Base-by-base conservation (phyloP, 441 rosid genomes). In the Manihot esculenta region DNA sequence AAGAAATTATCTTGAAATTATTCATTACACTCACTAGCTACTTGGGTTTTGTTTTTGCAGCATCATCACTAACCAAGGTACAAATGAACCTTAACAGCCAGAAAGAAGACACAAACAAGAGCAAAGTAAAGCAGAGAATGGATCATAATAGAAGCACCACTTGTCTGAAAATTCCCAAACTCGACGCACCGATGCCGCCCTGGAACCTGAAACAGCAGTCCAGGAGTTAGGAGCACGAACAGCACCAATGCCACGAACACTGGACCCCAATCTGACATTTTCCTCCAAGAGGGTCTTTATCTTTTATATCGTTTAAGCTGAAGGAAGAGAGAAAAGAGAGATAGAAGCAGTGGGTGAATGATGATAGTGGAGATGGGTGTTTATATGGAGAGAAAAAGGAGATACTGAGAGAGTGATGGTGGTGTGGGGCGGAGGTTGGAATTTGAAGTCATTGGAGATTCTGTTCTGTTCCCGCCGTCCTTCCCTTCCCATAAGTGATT, bases 91-190 rank as follows among this genome's bases (percentile, higher is more conserved):
- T 81, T 86, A 42, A 93, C 47, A 56, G 91, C 97, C 3, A 96
- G 80, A 80, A 96, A 79, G 88, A 87, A 89, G 63, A 91, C 87
- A 73, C 91, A 90, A 71, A 90, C 78, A 74, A 93, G 83, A 60
- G 89, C 83, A 76, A 90, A 96, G 77, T 89, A 96, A 67, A 93
- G 74, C 1, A 91, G 72, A 41, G 97, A 72, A 78, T 96, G 98
- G 71, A 90, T 83, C 79, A 93, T 72, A 76, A 93, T 81, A 9
- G 97, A 87, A 27, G 84, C 85, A 41, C 93, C 97, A 76, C 97
- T 93, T 5, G 97, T 90, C 78, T 93, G 96, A 75, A 93, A 92
- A 74, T 89, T 91, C 23, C 97, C 89, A 76, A 96, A 91, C 82
- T 93, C 98, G 3, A 96, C 74, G 68, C 59, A 72, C 14, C 84